Evolutionary conservation across 495 filamentous ascomycete species (phyloP), one percentile per base, ranked within the genome.

Genomic region (Podospora comata): DNA sequence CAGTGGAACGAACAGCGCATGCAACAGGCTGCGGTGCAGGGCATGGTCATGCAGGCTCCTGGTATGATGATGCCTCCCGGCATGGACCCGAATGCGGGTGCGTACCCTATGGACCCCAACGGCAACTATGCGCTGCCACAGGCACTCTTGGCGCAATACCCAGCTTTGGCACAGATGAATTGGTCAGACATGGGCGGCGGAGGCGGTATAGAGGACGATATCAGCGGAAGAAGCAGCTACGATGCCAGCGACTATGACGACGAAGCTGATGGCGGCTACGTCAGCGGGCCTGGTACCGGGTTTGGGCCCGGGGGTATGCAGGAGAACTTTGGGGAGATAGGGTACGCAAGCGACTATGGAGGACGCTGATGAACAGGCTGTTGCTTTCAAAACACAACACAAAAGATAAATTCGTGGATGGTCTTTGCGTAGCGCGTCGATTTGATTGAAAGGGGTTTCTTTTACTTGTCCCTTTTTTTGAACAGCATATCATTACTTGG

Each of bases 61-160:
- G 76, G 74, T 56, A 83, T 83, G 77, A 77, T 77, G 74, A 75
- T 79, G 74, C 65, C 73, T 28, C 75, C 76, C 2, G 72, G 73
- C 5, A 80, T 82, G 74, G 81, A 84, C 32, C 78, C 82, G 34
- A 80, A 81, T 62, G 67, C 79, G 39, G 39, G 39, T 5, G 78
- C 71, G 1, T 80, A 81, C 66, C 79, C 79, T 5, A 81, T 87
- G 76, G 86, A 87, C 67, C 67, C 85, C 15, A 76, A 80, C 60
- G 83, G 85, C 30, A 83, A 82, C 63, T 92, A 91, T 73, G 81
- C 86, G n/a, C 84, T 98, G 7, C 95, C 95, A 5, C 92, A 90
- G 9, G 95, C 93, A 13, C 79, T 99, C 65, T 82, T 98, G 23
- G 91, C 90, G 18, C 95, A 97, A 72, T 98, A 97, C 75, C 95